Percentiles rank a stretch among this genome's conserved stretches.
Conservation (phyloP, 2,329 filamentous ascomycete species). For the Microcyclosporella mali region DNA sequence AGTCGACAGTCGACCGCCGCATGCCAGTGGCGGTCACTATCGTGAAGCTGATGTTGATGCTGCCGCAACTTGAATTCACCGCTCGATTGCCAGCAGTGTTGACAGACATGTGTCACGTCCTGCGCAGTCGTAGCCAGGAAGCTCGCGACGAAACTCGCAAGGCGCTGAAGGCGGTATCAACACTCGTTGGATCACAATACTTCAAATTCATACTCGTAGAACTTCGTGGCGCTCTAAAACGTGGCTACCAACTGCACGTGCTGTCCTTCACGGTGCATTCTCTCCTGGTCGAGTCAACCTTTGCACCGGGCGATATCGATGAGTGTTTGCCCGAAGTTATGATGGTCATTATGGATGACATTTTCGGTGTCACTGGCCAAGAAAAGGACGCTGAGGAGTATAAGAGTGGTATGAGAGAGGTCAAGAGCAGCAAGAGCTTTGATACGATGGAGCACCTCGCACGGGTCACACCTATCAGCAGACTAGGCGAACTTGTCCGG, state of each 20-base stretch:
- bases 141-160: constrained; percentile 85
- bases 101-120: constrained; percentile 86
- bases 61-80: constrained; percentile 67
- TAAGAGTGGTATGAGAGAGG: constrained; percentile 89
- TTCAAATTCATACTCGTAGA: constrained; percentile 94
- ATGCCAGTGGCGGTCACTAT: constrained; percentile 84
- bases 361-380: constrained; percentile 84
- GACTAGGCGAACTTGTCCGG: constrained; percentile 67
- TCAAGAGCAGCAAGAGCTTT: constrained; percentile 96
- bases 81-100: constrained; percentile 74
- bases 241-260: constrained; percentile 90
- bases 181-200: constrained; percentile 71
- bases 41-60: constrained; percentile 75
- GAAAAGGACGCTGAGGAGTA: constrained; percentile 98
- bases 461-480: constrained; percentile 68
- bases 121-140: constrained; percentile 82
- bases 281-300: constrained; percentile 69
- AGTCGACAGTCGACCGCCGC: constrained; percentile 86
- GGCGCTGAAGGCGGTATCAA: constrained; percentile 76
- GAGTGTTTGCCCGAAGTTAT: constrained; percentile 77
- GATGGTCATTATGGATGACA: constrained; percentile 90
- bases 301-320: constrained; percentile 77
- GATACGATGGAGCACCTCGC: constrained; percentile 94
- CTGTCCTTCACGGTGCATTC: constrained; percentile 92
- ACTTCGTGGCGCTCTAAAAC: constrained; percentile 70